Evolutionary conservation across 441 rosid genomes (phyloP).

Genomic region (Eruca vesicaria): DNA sequence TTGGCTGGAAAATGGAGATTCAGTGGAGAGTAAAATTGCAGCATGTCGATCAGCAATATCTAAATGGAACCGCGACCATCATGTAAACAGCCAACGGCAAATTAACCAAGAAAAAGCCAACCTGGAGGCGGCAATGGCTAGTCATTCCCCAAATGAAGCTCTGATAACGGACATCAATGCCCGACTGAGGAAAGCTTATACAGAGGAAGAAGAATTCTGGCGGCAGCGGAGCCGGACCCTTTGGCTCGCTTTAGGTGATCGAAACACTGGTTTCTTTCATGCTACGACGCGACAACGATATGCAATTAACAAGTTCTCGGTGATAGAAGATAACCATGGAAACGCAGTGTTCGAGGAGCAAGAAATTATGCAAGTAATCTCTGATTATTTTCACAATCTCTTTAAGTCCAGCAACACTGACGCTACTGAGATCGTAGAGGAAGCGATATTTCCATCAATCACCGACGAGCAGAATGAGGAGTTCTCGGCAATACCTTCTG

Average conservation of each 20-base stretch:
- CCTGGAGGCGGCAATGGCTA: too few species aligned
- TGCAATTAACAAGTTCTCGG: not conserved
- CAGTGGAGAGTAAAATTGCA: too few species aligned
- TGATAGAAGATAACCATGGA: not conserved
- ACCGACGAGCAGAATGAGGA: not conserved
- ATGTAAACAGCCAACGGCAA: too few species aligned
- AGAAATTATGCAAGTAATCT: not conserved
- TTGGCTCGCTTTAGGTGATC: not conserved
- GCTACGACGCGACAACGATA: not conserved
- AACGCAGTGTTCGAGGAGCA: not conserved
- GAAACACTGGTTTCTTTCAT: not conserved
- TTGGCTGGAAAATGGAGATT: too few species aligned
- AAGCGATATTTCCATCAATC: not conserved
- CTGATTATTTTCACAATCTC: not conserved
- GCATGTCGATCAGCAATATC: too few species aligned
- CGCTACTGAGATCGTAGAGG: not conserved
- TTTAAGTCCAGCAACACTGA: not conserved
- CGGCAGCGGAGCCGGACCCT: not conserved
- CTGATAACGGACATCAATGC: too few species aligned
- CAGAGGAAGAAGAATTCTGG: too few species aligned
- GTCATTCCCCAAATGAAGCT: too few species aligned
- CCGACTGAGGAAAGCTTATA: too few species aligned
- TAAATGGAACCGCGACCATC: too few species aligned
- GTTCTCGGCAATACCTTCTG: not conserved
- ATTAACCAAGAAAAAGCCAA: too few species aligned